Base-by-base conservation (phyloP, 202 grass and related monocot species). In the Miscanthus sacchariflorus region DNA sequence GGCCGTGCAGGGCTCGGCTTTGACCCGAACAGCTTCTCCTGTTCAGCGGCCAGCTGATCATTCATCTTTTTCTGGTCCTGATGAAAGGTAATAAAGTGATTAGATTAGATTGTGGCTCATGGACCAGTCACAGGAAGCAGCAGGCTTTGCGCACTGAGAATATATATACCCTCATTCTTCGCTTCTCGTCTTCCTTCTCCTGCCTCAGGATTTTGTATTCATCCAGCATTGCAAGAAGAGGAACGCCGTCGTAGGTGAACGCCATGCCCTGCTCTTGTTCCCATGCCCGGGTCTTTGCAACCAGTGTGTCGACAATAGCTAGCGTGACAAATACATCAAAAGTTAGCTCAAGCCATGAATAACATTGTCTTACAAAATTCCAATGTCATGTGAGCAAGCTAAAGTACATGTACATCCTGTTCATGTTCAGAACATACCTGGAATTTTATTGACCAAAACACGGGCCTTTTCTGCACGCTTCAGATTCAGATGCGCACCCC, bases 401-500 rank as follows among this genome's bases (percentile, higher is more conserved):
- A 67, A 40, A 70, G 14, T 11, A 61, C 56, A 61, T 25, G 14
- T 11, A 61, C 67, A 61, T 25, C 17, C 39, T 39, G 50, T 66
- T 80, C 15, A 68, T 33, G 17, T 82, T 69, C 50, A 14, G 67
- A 77, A 33, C 68, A 49, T 93, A 96, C 94, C 92, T 90, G 97
- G 97, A 80, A 96, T 96, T 89, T 99, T 99, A 77, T 95, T 93
- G 73, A 99, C 94, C 85, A 99, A 75, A 77, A 92, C 83, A 80
- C 96, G 96, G 75, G 96, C 94, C 88, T 93, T 99, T 89, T 99
- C 96, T 82, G 96, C 96, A 63, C 91, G 94, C 67, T 99, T 99
- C 64, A 99, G 94, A 78, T 95, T 99, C 74, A 96, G 81, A 87
- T 99, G 97, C 80, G 94, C 97, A 84, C 97, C 97, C 81, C 97